Base-by-base conservation (phyloP, 345 rosid genomes). In the Eucalyptus urophylla region DNA sequence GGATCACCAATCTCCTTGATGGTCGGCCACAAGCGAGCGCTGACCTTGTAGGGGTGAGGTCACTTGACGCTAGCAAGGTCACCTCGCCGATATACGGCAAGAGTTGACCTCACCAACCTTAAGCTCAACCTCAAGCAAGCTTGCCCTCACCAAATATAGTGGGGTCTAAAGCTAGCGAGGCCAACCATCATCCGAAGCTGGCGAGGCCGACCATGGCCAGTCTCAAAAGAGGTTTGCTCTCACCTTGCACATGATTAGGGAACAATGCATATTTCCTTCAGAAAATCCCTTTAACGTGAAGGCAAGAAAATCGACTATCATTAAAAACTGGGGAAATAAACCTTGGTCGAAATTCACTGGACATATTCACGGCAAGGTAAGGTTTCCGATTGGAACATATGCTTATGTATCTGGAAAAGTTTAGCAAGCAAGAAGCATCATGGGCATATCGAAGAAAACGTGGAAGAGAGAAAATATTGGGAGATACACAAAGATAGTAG, bases 11-110 rank as follows among this genome's bases (percentile, higher is more conserved):
- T 56, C 13, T 24, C 29, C 29, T 24, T 22, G 62, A 56, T 56
- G 13, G 6, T 8, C 0, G 1, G 62, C 13, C 62, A 56, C 0
- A 9, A 3, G 62, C 13, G 1, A 56, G 62, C 0, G 29, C 0
- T 0, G 13, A 56, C 1, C 62, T 56, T 13, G 1, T 24, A 56
- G 29, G 62, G 27, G 13, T 22, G 62, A 56, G 62, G 62, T 56
- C 1, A 0, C 62, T 24, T 40, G 40, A 56, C 13, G 62, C 0
- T 56, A 6, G 62, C 1, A 0, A 56, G 24, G 58, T 53, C 24
- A 19, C 24, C 58, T 53, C 0, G 13, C 13, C 6, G 0, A 24
- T 56, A 56, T 24, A 4, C 0, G 6, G 29, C 62, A 56, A 56
- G 29, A 56, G 62, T 56, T 8, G 62, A 56, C 27, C 29, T 10